Percentiles rank a stretch among this genome's conserved stretches.
These are phyloP conservation scores for Solanum bukasovii DNA, from an alignment of 257 asterid genomes.

Conservation along the genomic window DNA sequence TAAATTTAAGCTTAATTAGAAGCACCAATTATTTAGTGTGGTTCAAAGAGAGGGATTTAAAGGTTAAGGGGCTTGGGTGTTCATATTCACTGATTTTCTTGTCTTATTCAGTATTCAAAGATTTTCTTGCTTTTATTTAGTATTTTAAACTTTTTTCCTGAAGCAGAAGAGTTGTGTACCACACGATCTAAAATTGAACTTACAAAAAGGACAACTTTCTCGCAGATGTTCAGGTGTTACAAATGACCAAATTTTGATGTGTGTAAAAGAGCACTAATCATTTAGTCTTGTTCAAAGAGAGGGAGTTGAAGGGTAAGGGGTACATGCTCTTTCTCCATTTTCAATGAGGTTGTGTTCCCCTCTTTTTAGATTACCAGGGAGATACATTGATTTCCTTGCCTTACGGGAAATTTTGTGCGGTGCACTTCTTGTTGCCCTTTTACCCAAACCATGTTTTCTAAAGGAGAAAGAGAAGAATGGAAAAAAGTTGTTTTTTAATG, in stretches of 20 bases:
- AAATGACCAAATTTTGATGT: neutral
- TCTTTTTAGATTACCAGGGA: neutral
- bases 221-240: neutral
- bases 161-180: neutral
- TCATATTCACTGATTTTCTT: neutral
- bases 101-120: neutral
- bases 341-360: neutral
- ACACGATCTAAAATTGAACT: neutral
- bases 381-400: neutral
- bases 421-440: neutral
- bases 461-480: neutral
- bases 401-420: neutral
- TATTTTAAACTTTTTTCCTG: neutral
- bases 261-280: neutral
- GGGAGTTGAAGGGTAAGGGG: neutral
- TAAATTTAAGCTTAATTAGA: neutral
- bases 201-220: neutral
- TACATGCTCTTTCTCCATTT: neutral
- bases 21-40: neutral
- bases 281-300: neutral
- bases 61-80: neutral
- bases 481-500: neutral
- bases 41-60: neutral
- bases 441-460: neutral
- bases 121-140: neutral